Percentiles rank a stretch among this genome's conserved stretches.
phyloP scores from a whole-genome alignment of 371 early-diverging fungal genomes.

The Dichotomocladium elegans region DNA sequence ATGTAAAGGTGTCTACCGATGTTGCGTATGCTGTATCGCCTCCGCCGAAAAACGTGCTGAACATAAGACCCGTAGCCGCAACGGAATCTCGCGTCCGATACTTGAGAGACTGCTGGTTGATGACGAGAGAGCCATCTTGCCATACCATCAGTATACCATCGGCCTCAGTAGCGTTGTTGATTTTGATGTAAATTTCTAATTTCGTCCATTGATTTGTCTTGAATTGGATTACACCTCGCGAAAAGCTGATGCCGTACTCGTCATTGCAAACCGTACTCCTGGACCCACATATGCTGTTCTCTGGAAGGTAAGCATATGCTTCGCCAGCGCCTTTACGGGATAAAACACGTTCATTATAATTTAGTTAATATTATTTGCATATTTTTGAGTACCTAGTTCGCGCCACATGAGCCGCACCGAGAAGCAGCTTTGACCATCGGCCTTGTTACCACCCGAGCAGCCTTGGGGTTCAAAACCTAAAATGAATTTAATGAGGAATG shows the following conservation, averaged over 20 bases:
- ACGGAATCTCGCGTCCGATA: constrained; percentile 33
- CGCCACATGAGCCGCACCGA: constrained; percentile 54
- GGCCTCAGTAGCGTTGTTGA: constrained; percentile 33
- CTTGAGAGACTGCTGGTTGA: constrained; percentile 25
- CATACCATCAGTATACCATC: constrained; percentile 45
- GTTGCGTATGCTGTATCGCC: constrained; percentile 36
- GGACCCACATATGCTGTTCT: constrained; percentile 27
- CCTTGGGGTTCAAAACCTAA: constrained; percentile 32
- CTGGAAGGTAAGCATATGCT: constrained; percentile 50
- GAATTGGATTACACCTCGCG: constrained; percentile 44
- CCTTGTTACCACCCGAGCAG: constrained; percentile 48
- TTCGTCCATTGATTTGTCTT: constrained; percentile 32
- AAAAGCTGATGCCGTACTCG: constrained; percentile 47
- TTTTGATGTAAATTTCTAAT: constrained; percentile 40
- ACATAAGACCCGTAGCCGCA: constrained; percentile 38
- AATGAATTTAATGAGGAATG: no score
- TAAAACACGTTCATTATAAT: no score
- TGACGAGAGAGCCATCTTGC: constrained; percentile 33
- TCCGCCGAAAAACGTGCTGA: constrained; percentile 57
- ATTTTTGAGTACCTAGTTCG: constrained; percentile 28
- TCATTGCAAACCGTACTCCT: constrained; percentile 36
- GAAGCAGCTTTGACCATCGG: constrained; percentile 40
- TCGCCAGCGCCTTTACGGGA: constrained; percentile 17
- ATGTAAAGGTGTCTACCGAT: constrained; percentile 31
- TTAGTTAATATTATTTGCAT: no score